Conservation (phyloP, 2,329 filamentous ascomycete genomes). For the Nemania diffusa region DNA sequence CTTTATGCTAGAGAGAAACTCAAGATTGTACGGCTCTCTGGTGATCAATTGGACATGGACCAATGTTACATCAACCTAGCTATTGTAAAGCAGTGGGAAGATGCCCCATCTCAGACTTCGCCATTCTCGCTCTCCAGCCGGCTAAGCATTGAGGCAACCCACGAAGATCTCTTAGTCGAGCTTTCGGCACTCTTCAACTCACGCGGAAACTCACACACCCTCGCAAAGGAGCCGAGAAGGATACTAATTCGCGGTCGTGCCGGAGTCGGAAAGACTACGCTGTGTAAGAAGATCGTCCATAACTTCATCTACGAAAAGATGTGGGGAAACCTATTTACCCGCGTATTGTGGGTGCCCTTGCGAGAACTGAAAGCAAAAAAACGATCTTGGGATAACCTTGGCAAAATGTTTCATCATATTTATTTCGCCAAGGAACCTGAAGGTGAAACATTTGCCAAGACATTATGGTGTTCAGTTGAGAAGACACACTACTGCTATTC, state of each 20-base stretch:
- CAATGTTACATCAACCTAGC: conserved; percentile 27
- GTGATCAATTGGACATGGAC: background rate
- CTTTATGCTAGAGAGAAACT: conserved; percentile 1
- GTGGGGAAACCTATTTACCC: conserved; percentile 3
- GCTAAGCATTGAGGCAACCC: background rate
- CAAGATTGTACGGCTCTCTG: conserved; percentile 21
- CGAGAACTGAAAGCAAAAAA: conserved; percentile 39
- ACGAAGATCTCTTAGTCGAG: background rate
- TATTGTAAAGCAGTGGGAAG: background rate
- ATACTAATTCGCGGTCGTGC: conserved; percentile 20
- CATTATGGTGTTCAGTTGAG: background rate
- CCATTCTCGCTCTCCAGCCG: background rate
- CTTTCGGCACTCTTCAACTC: conserved; percentile 3
- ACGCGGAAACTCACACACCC: background rate
- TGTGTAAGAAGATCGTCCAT: conserved; percentile 24
- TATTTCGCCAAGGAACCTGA: background rate
- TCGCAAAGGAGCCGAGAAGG: background rate
- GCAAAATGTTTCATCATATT: background rate
- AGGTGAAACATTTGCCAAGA: background rate
- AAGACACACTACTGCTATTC: conserved; percentile 4
- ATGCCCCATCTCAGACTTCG: background rate
- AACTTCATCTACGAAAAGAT: conserved; percentile 5
- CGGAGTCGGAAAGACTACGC: conserved; percentile 12
- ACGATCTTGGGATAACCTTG: conserved; percentile 27
- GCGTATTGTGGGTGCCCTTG: conserved; percentile 24